Evolutionary conservation across 345 rosid genomes (phyloP).

Genomic region (Geranium brycei): DNA sequence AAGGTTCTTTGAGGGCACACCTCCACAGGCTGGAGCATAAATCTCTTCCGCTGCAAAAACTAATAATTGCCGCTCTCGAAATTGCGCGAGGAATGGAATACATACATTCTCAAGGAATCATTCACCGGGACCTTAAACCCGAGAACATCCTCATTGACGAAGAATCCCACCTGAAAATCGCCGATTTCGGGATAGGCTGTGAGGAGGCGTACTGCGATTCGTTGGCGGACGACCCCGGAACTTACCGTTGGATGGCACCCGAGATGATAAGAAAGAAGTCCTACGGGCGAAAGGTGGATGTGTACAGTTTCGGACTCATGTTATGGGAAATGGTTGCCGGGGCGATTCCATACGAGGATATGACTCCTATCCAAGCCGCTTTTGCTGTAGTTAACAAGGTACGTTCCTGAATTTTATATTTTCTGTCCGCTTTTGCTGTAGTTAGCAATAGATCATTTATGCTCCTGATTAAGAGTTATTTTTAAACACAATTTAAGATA

Average conservation of each 20-base stretch:
- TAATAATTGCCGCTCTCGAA: slow-evolving; percentile 55
- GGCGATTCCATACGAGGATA: slow-evolving; percentile 79
- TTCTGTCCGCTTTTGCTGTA: no score
- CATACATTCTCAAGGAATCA: slow-evolving; percentile 72
- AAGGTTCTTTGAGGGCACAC: slow-evolving; percentile 76
- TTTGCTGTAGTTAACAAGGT: slow-evolving; percentile 98
- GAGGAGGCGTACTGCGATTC: slow-evolving; percentile 72
- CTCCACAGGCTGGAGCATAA: slow-evolving; percentile 85
- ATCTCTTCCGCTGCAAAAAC: slow-evolving; percentile 50
- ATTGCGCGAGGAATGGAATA: slow-evolving; percentile 90
- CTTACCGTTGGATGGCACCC: slow-evolving; percentile 99
- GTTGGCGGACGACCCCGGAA: slow-evolving; percentile 91
- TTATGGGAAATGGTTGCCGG: slow-evolving; percentile 98
- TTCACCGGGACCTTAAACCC: slow-evolving; percentile 97
- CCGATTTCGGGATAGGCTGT: slow-evolving; percentile 98
- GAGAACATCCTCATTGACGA: slow-evolving; percentile 71
- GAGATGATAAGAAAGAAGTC: slow-evolving; percentile 92
- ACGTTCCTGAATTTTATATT: slow-evolving; percentile 1
- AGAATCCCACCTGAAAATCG: slow-evolving; percentile 66
- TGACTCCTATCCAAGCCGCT: slow-evolving; percentile 99
- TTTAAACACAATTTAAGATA: not conserved
- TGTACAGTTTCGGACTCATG: slow-evolving; percentile 87
- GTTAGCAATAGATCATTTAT: not conserved
- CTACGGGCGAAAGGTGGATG: slow-evolving; percentile 77
- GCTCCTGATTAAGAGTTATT: not conserved